Base-by-base conservation (phyloP, 352 stramenopile genomes). In the Saprolegnia diclina region DNA sequence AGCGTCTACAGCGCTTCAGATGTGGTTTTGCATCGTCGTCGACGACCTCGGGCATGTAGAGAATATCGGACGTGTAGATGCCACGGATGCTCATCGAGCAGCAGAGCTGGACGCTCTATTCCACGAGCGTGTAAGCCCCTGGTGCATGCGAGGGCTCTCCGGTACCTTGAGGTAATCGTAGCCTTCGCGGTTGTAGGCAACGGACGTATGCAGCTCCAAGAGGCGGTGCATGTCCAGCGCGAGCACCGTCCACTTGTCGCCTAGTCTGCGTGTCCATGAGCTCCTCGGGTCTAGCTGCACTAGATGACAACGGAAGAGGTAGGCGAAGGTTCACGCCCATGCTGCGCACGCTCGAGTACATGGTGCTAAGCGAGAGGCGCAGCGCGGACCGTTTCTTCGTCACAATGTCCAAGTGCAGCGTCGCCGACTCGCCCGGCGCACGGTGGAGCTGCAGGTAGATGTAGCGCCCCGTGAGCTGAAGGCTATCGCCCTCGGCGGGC, bases 281-380 rank as follows among this genome's bases (percentile, higher is more conserved):
- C 1, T 19, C 38, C 55, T 57, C 56, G 22, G 19, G 19, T 9
- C 5, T 19, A 59, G 29, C 7, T 24, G 6, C 3, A 24, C 66
- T 22, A 65, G 32, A 7, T 6, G 22, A 18, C 11, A 44, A 83
- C 79, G 70, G 79, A 37, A 91, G 67, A 10, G 85, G 85, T 0
- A 91, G 71, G 32, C 83, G 76, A 24, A 93, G 48, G 4, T 86
- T 83, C 0, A 79, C 81, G 18, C 85, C 83, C 0, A 82, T 79
- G 66, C 80, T 90, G 19, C 83, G 65, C 22, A 83, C 68, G 14
- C 70, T 64, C 55, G 80, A 66, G 71, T 81, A 92, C 72, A 92
- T 87, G 22, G 81, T 83, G 62, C 83, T 93, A 0, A 93, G 56
- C 7, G 82, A 89, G 65, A 91, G 83, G 4, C 85, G 77, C 37